Evolutionary conservation across 345 rosid species (phyloP), one percentile per base, ranked within the genome.

Genomic region (Xanthoceras sorbifolium): DNA sequence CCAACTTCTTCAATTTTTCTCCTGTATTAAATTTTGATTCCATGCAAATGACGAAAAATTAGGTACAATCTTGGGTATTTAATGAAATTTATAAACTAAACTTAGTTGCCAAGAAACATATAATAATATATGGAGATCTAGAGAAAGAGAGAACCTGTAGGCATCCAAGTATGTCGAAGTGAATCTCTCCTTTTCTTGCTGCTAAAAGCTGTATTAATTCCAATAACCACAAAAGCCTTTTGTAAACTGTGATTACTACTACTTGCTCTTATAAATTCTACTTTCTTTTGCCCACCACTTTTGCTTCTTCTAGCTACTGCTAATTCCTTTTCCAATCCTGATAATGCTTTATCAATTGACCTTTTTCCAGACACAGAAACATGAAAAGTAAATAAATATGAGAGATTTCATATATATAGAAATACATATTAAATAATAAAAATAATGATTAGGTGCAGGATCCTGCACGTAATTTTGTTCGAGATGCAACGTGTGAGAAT

Each of bases 121-220:
- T n/a, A n/a, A n/a, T n/a, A n/a, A n/a, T n/a, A n/a, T n/a, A n/a
- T n/a, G n/a, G n/a, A n/a, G n/a, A n/a, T n/a, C n/a, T n/a, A n/a
- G n/a, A n/a, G n/a, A n/a, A n/a, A n/a, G n/a, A n/a, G n/a, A 40
- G 26, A 25, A 89, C 93, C 91, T 79, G 81, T 81, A 17, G 97
- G 98, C 95, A 94, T 84, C 97, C 98, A 94, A 9, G 97, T 93
- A 54, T 83, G 77, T 5, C 98, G 80, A 73, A 93, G 79, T 0
- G 98, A 94, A 71, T 94, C 94, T 1, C 98, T 77, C 67, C 98
- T 85, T 76, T 86, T 89, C 87, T 69, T 86, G 91, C 98, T 93
- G 79, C 98, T 94, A 75, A 94, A 94, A 11, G 97, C 97, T 34
- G 98, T 93, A 66, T 93, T 91, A 60, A 94, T 91, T 32, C 98